Evolutionary conservation across 2,329 filamentous ascomycete genomes (phyloP).

Genomic region (Cryphonectria naterciae): DNA sequence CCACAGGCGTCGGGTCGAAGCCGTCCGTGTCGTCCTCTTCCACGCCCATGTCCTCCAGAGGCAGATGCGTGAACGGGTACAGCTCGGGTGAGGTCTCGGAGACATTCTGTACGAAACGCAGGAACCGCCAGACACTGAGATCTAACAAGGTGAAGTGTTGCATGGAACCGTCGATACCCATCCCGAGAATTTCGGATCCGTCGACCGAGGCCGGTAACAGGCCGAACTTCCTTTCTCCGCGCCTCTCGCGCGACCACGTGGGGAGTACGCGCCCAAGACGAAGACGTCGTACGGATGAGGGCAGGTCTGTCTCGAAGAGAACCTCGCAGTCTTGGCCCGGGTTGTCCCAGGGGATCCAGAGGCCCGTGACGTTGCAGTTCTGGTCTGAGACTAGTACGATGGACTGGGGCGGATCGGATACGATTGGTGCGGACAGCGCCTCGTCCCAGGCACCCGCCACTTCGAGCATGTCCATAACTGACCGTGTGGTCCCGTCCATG

Average conservation of each 20-base stretch:
- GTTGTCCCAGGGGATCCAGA: slow-evolving; percentile 54
- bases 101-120: slow-evolving; percentile 75
- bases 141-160: slow-evolving; percentile 71
- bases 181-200: slow-evolving; percentile 62
- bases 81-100: slow-evolving; percentile 52
- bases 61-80: slow-evolving; percentile 52
- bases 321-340: slow-evolving; percentile 47
- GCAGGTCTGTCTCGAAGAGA: slow-evolving; percentile 61
- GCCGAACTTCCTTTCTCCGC: slow-evolving; percentile 45
- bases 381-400: slow-evolving; percentile 54
- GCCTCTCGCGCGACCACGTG: slow-evolving; percentile 47
- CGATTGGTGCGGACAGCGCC: slow-evolving; percentile 14
- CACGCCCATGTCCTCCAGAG: slow-evolving; percentile 20
- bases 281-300: slow-evolving; percentile 61
- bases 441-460: slow-evolving; percentile 41
- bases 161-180: slow-evolving; percentile 70
- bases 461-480: slow-evolving; percentile 51
- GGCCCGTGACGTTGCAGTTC: slow-evolving; percentile 50
- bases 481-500: slow-evolving; percentile 50
- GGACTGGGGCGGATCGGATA: slow-evolving; percentile 39
- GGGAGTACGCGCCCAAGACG: slow-evolving; percentile 57
- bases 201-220: slow-evolving; percentile 47
- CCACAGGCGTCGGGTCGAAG: slow-evolving; percentile 44
- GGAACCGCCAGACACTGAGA: slow-evolving; percentile 65
- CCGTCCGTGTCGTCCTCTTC: slow-evolving; percentile 33